Percentiles rank a stretch among this genome's conserved stretches.
Conservation (phyloP, 2,329 filamentous ascomycete genomes). For the Colletotrichum orchidophilum region DNA sequence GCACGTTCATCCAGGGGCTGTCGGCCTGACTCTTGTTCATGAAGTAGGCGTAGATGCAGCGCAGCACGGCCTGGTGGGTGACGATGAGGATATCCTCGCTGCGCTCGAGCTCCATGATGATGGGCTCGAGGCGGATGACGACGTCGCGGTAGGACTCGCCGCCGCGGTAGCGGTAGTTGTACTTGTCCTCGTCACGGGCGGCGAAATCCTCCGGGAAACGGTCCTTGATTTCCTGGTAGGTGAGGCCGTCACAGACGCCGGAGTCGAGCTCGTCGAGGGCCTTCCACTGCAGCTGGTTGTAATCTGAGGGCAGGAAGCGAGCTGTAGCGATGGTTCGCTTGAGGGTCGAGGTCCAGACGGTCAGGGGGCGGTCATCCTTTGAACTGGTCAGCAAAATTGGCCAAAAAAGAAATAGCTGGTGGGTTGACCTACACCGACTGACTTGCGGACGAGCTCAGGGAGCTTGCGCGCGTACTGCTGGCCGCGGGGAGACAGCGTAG, state of each 20-base stretch:
- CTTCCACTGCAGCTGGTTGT: conserved; percentile 98
- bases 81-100: conserved; percentile 98
- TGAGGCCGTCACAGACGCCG: conserved; percentile 95
- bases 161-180: conserved; percentile 98
- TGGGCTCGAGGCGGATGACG: conserved; percentile 95
- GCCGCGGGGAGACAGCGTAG: conserved; percentile 84
- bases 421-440: conserved; percentile 75
- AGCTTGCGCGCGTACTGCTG: conserved; percentile 87
- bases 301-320: conserved; percentile 80
- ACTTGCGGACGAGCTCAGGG: conserved; percentile 84
- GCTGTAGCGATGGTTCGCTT: conserved; percentile 92
- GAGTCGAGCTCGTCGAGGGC: conserved; percentile 96
- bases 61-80: conserved; percentile 94
- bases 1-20: conserved; percentile 98
- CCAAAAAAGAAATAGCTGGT: neutral
- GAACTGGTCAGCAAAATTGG: conserved; percentile 33
- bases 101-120: conserved; percentile 98
- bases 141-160: conserved; percentile 97
- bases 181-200: conserved; percentile 97
- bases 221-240: conserved; percentile 93
- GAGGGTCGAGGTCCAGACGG: conserved; percentile 71
- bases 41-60: conserved; percentile 99
- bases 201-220: conserved; percentile 93
- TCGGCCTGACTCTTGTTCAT: conserved; percentile 95
- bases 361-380: conserved; percentile 68